phyloP scores from a whole-genome alignment of 2,329 filamentous ascomycete genomes.

The Teratosphaeria pseudoeucalypti region DNA sequence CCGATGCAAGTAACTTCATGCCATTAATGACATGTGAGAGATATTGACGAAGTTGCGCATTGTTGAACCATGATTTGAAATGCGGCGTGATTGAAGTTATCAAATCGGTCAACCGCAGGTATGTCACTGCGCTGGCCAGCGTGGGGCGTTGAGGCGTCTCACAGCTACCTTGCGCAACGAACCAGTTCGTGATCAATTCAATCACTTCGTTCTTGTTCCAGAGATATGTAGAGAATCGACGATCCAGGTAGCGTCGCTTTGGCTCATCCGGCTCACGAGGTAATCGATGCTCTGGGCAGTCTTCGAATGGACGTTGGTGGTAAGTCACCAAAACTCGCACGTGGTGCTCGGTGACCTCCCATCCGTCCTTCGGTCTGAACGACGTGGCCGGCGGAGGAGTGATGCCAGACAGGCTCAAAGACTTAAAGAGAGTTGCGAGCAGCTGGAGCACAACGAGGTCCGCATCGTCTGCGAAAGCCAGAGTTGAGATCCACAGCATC shows the following conservation, averaged over 20 bases:
- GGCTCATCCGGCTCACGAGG: neutral
- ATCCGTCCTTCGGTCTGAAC: conserved; percentile 12
- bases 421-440: conserved; percentile 32
- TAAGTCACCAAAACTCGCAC: neutral
- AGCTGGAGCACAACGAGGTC: conserved; percentile 34
- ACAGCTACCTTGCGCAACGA: neutral
- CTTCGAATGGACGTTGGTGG: neutral
- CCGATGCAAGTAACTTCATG: neutral
- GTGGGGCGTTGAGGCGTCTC: neutral
- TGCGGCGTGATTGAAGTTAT: neutral
- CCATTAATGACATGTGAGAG: neutral
- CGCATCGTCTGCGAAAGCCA: conserved; percentile 32
- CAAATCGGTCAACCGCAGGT: neutral
- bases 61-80: neutral
- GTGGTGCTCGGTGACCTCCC: neutral
- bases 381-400: conserved; percentile 27
- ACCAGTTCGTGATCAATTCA: conserved; percentile 7
- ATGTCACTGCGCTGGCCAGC: neutral
- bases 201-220: neutral
- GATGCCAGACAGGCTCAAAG: conserved; percentile 22
- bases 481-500: conserved; percentile 21
- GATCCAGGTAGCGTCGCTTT: neutral
- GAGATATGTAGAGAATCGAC: neutral
- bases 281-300: neutral
- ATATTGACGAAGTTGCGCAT: neutral